Evolutionary conservation across 2,329 filamentous ascomycete species (phyloP), one percentile per base, ranked within the genome.

Genomic region (Diplodia seriata): DNA sequence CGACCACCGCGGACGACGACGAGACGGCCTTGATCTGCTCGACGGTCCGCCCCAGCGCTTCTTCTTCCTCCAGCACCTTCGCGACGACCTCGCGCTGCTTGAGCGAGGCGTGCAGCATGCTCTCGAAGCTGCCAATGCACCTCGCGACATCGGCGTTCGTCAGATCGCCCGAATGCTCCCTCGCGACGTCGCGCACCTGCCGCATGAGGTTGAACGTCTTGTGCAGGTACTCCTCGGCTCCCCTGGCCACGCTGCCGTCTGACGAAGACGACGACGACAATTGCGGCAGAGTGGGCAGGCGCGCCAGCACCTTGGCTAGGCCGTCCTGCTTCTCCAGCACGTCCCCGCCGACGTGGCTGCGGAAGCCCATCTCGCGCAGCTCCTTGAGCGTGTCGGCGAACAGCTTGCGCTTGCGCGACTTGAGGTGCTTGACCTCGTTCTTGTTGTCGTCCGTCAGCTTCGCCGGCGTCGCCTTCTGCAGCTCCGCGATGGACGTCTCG

Each of bases 361-460:
- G 90, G 73, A 99, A 87, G 4, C 95, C 95, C 94, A 99, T 98
- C 68, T 90, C 87, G 43, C 93, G 89, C 33, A 97, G 82, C 26
- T 89, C 87, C 74, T 92, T 94, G 70, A 99, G 82, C 0, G 91
- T 94, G 72, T 98, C 94, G 0, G 93, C 91, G 73, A 97, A 95
- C 15, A 98, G 85, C 73, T 93, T 94, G 53, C 93, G 89, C 81
- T 99, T 99, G 73, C 92, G 87, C 2, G 88, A 89, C 82, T 97
- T 98, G 72, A 98, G 87, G 77, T 97, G 92, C 78, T 96, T 94
- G 69, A 97, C 88, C 18, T 86, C 78, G 12, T 89, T 86, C 76
- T 94, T 94, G 78, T 95, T 97, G 53, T 97, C 94, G 31, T 97
- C 92, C 0, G 87, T 97, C 55, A 97, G 81, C n/a, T 85, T 85